Percentiles rank a stretch among this genome's conserved stretches.
Conservation (phyloP, 495 filamentous ascomycete species). For the Acidomyces sp. region DNA sequence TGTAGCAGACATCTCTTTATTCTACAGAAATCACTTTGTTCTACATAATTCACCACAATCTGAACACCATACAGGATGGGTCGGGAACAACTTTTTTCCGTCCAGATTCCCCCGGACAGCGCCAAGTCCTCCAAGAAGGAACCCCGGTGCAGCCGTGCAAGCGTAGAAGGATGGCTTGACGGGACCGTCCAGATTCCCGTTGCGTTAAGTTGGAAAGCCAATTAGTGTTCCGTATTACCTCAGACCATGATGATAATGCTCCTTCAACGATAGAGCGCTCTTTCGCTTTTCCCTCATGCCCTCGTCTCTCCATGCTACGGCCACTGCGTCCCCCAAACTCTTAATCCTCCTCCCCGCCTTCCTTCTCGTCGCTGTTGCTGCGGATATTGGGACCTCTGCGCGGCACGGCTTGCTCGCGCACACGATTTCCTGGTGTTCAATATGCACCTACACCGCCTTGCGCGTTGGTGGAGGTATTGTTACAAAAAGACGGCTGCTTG, state of each 20-base stretch:
- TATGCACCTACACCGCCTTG: slow-evolving; percentile 21
- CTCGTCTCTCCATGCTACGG: slow-evolving; percentile 9
- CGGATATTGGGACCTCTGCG: slow-evolving; percentile 19
- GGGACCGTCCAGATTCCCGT: neutral
- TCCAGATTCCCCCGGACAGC: too few species aligned
- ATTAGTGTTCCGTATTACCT: too few species aligned
- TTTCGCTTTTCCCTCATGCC: slow-evolving; percentile 1
- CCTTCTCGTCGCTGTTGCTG: slow-evolving; percentile 18
- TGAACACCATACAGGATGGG: too few species aligned
- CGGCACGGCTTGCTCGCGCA: slow-evolving; percentile 27
- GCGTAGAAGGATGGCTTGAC: neutral
- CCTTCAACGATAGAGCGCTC: neutral
- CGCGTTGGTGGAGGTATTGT: slow-evolving; percentile 18
- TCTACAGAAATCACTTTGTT: too few species aligned
- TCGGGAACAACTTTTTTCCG: too few species aligned
- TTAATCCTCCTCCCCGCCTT: slow-evolving; percentile 12
- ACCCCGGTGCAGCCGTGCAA: too few species aligned
- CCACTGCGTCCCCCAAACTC: neutral
- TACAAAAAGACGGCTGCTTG: slow-evolving; percentile 3
- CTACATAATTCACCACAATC: too few species aligned
- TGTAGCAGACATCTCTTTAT: too few species aligned
- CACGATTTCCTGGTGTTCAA: slow-evolving; percentile 23
- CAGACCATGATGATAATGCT: neutral
- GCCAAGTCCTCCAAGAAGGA: too few species aligned
- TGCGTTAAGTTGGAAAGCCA: too few species aligned